Base-by-base conservation (phyloP, 106 monocot species). In the Xerophyta viscosa region DNA sequence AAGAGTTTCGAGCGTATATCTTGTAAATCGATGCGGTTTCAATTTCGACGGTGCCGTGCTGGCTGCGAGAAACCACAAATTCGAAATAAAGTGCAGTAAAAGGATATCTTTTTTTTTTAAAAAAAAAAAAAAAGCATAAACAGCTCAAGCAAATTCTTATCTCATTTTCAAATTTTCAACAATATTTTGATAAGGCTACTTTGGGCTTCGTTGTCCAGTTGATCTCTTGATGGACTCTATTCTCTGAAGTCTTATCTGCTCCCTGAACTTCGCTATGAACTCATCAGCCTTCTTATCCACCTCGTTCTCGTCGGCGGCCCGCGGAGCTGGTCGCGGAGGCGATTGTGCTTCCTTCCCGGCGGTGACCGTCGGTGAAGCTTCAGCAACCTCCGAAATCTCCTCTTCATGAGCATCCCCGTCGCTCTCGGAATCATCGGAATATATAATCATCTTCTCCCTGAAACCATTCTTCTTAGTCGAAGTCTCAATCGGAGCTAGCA, bases 261-360 rank as follows among this genome's bases (percentile, higher is more conserved):
- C 96, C 56, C 86, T 83, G 56, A 98, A 98, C 68, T 79, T 82
- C 12, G 85, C 89, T 25, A 98, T 98, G 78, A 98, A 98, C 60
- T 89, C 96, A 30, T 98, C 96, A 14, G 96, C 96, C 71, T 86
- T 98, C 76, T 86, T 89, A 41, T 98, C 96, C 15, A 98, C 96
- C 56, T 98, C 89, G 19, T 82, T 79, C 62, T 58, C 73, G 22
- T 84, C 72, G n/a, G n/a, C n/a, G n/a, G n/a, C n/a, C n/a, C n/a
- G n/a, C n/a, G n/a, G n/a, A n/a, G n/a, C n/a, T n/a, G n/a, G n/a
- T n/a, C n/a, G n/a, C n/a, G n/a, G n/a, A n/a, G n/a, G n/a, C n/a
- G n/a, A n/a, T n/a, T n/a, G n/a, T n/a, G n/a, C n/a, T n/a, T n/a
- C n/a, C n/a, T n/a, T n/a, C n/a, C n/a, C n/a, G n/a, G n/a, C n/a